Evolutionary conservation across 495 filamentous ascomycete species (phyloP).

Genomic region (Alectoria sarmentosa): DNA sequence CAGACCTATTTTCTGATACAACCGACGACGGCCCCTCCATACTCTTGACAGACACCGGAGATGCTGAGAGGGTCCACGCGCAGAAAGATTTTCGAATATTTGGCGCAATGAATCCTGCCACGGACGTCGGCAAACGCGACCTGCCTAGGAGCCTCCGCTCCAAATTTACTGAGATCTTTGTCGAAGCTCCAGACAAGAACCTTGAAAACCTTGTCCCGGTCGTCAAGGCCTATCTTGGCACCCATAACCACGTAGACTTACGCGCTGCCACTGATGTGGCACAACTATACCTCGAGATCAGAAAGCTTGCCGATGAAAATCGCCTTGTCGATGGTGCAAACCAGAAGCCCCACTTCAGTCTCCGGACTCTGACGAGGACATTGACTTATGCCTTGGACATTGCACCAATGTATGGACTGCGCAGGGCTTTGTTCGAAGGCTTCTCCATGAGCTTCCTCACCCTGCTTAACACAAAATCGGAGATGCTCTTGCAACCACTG

Average conservation of each 20-base stretch:
- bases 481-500: constrained; percentile 65
- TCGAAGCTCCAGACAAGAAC: constrained; percentile 79
- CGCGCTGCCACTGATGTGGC: constrained; percentile 69
- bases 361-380: constrained; percentile 87
- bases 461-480: constrained; percentile 69
- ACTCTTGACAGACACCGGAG: constrained; percentile 83
- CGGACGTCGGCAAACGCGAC: constrained; percentile 92
- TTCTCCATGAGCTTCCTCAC: constrained; percentile 99
- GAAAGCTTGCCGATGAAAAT: constrained; percentile 71
- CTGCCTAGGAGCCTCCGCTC: constrained; percentile 76
- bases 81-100: constrained; percentile 95
- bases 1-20: constrained; percentile 69
- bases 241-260: constrained; percentile 55
- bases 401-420: constrained; percentile 75
- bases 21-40: constrained; percentile 65
- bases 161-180: constrained; percentile 90
- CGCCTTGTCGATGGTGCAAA: constrained; percentile 87
- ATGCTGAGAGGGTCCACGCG: constrained; percentile 77
- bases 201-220: constrained; percentile 75
- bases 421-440: constrained; percentile 84
- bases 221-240: constrained; percentile 77
- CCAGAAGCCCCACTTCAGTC: constrained; percentile 90
- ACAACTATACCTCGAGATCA: constrained; percentile 77
- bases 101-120: constrained; percentile 98
- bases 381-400: constrained; percentile 81